Evolutionary conservation across 2,329 filamentous ascomycete species (phyloP).

Genomic region (Zymoseptoria brevis): DNA sequence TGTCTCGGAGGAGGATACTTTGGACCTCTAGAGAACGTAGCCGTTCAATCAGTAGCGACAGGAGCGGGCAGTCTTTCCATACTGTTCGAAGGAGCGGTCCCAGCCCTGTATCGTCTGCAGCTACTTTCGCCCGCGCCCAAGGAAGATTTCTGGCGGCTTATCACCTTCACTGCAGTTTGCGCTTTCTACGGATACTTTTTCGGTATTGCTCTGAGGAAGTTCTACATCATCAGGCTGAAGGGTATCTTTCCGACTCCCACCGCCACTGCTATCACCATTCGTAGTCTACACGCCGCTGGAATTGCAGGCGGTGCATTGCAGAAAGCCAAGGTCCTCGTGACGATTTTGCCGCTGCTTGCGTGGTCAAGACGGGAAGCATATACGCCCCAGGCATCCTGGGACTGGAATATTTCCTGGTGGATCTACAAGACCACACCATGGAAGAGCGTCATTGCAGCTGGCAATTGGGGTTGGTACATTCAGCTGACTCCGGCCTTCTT

Average conservation of each 20-base stretch:
- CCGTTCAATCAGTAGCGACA: conserved; percentile 51
- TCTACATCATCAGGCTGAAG: conserved; percentile 56
- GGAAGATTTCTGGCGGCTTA: conserved; percentile 49
- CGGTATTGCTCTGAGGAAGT: conserved; percentile 53
- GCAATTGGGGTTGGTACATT: no score
- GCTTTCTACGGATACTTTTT: conserved; percentile 59
- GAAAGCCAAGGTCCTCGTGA: conserved; percentile 48
- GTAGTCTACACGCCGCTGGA: conserved; percentile 50
- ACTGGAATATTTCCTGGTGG: conserved; percentile 27
- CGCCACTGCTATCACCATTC: conserved; percentile 53
- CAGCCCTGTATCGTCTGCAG: conserved; percentile 50
- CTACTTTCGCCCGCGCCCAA: conserved; percentile 44
- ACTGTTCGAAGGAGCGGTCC: conserved; percentile 51
- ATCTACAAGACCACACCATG: conserved; percentile 8
- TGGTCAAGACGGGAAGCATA: conserved; percentile 47
- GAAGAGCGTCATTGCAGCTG: no score
- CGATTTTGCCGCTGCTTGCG: conserved; percentile 42
- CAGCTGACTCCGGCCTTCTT: no score
- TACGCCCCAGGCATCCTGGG: conserved; percentile 54
- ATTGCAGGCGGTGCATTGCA: conserved; percentile 45
- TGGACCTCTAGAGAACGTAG: conserved; percentile 54
- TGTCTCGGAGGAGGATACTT: conserved; percentile 40
- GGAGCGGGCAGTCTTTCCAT: conserved; percentile 50
- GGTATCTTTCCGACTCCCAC: conserved; percentile 53
- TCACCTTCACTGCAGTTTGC: conserved; percentile 53